Percentiles rank a stretch among this genome's conserved stretches.
phyloP scores from a whole-genome alignment of 1,284 basidiomycete species.

The Sporisorium sorghi region DNA sequence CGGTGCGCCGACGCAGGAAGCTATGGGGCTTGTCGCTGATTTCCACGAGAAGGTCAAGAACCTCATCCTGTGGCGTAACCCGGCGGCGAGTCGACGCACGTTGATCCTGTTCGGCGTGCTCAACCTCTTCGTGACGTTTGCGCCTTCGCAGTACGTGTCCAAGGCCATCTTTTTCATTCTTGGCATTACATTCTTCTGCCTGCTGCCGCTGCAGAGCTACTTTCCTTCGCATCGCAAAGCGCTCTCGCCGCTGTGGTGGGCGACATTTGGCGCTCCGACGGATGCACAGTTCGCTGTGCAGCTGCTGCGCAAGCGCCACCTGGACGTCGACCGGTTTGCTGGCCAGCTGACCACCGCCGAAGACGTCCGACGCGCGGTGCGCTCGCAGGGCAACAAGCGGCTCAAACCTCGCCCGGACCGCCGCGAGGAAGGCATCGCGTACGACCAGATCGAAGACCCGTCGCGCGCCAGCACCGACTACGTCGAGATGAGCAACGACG shows the following conservation, averaged over 20 bases:
- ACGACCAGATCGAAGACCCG: constrained; percentile 46
- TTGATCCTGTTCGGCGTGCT: constrained; percentile 53
- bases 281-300: constrained; percentile 67
- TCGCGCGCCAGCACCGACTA: constrained; percentile 45
- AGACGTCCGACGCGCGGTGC: constrained; percentile 41
- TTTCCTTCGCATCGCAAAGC: constrained; percentile 68
- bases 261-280: constrained; percentile 65
- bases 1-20: constrained; percentile 58
- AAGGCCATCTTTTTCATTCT: constrained; percentile 60
- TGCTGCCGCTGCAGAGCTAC: constrained; percentile 66
- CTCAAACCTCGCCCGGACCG: constrained; percentile 37
- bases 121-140: constrained; percentile 59
- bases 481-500: constrained; percentile 43
- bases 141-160: constrained; percentile 53
- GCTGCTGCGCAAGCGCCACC: constrained; percentile 62
- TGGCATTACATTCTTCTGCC: constrained; percentile 64
- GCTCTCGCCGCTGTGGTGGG: constrained; percentile 67
- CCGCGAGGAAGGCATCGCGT: constrained; percentile 44
- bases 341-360: constrained; percentile 25
- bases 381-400: constrained; percentile 14
- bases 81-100: constrained; percentile 58
- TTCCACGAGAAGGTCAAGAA: constrained; percentile 69
- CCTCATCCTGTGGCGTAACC: constrained; percentile 67
- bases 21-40: constrained; percentile 63
- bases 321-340: constrained; percentile 41